These are phyloP conservation scores for Meripilus lineatus DNA, from an alignment of 1,284 basidiomycete genomes.

Conservation along the genomic window DNA sequence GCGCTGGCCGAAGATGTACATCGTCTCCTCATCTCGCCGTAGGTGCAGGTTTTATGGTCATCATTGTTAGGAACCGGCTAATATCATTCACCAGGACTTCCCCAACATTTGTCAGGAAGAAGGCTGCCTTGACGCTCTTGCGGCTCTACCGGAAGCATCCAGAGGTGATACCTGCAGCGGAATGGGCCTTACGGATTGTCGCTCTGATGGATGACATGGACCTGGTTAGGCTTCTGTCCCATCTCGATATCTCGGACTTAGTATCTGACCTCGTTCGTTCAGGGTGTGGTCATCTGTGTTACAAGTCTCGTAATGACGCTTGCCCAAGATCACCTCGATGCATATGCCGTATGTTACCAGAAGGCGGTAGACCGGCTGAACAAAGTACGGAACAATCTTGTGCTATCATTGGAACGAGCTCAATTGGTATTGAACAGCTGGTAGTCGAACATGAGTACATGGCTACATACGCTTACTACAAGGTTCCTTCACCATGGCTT, in stretches of 20 bases:
- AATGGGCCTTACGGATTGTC: slow-evolving; percentile 95
- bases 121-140: slow-evolving; percentile 92
- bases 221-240: slow-evolving; percentile 45
- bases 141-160: slow-evolving; percentile 96
- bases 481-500: slow-evolving; percentile 96
- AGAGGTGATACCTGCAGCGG: slow-evolving; percentile 85
- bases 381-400: slow-evolving; percentile 48
- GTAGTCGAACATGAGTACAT: slow-evolving; percentile 89
- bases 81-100: slow-evolving; percentile 66
- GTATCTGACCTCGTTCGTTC: background rate
- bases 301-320: slow-evolving; percentile 93
- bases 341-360: slow-evolving; percentile 88
- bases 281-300: slow-evolving; percentile 94
- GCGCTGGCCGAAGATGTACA: slow-evolving; percentile 92
- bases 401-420: slow-evolving; percentile 1
- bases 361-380: slow-evolving; percentile 90
- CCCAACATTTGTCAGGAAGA: slow-evolving; percentile 95
- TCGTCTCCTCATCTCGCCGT: slow-evolving; percentile 94
- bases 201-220: slow-evolving; percentile 94
- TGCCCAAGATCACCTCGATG: slow-evolving; percentile 90
- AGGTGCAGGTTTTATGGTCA: slow-evolving; percentile 24
- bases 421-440: slow-evolving; percentile 47
- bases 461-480: slow-evolving; percentile 93
- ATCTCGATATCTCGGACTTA: background rate
- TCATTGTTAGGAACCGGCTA: background rate